Percentiles rank a stretch among this genome's conserved stretches.
These are phyloP conservation scores for Aspergillus udagawae DNA, from an alignment of 2,329 filamentous ascomycete species.

Conservation along the genomic window DNA sequence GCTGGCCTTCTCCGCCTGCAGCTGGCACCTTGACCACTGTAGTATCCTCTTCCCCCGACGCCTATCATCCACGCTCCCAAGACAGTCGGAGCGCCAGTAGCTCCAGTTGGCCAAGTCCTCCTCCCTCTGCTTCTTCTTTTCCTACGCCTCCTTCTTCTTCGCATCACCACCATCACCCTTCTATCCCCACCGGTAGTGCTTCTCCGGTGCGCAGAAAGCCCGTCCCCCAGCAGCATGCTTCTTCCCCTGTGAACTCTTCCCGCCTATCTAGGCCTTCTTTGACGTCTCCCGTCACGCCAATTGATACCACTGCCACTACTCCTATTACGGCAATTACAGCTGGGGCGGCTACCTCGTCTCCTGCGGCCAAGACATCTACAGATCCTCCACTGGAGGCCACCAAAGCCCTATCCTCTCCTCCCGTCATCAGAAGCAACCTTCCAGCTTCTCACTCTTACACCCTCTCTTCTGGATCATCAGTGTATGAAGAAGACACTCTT, in stretches of 20 bases:
- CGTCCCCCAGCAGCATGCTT: constrained; percentile 43
- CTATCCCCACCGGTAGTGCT: constrained; percentile 36
- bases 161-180: constrained; percentile 3
- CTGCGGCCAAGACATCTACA: constrained; percentile 20
- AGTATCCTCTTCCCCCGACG: constrained; percentile 8
- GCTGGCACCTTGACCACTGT: constrained; percentile 10
- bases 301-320: not conserved
- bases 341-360: constrained; percentile 12
- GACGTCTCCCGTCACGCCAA: constrained; percentile 17
- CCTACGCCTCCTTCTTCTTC: constrained; percentile 11
- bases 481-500: constrained; percentile 26
- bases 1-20: constrained; percentile 18
- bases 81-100: constrained; percentile 8
- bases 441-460: constrained; percentile 17
- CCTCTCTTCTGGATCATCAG: constrained; percentile 21
- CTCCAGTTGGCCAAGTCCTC: constrained; percentile 13
- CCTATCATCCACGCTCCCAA: constrained; percentile 11
- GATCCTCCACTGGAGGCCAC: constrained; percentile 6
- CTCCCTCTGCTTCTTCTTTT: constrained; percentile 14
- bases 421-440: not conserved
- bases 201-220: constrained; percentile 52
- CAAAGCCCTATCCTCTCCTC: not conserved
- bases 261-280: constrained; percentile 16
- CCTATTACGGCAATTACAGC: not conserved
- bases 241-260: constrained; percentile 39